A percentile compares a stretch with the other conserved stretches of the same genome.
Evolutionary conservation across 2,329 filamentous ascomycete species (phyloP).

Genomic region (Alternaria brassicicola): DNA sequence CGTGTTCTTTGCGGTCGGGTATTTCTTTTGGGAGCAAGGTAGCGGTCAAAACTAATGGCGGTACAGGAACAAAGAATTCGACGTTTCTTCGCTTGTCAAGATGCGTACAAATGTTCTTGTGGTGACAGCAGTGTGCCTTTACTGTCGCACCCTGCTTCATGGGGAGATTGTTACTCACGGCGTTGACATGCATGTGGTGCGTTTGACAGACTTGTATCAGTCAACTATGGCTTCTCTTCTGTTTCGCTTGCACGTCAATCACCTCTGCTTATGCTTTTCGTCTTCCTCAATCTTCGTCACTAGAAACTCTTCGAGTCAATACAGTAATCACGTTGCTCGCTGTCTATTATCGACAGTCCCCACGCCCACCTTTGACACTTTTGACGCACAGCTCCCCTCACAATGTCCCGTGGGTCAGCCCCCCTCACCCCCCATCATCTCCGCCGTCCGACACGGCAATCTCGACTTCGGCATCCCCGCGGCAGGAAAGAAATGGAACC

Average conservation of each 20-base stretch:
- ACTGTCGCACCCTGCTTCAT: too few species aligned
- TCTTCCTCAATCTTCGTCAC: neutral
- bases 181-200: neutral
- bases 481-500: neutral
- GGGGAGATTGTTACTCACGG: neutral
- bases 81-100: neutral
- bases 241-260: neutral
- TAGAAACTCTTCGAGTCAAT: neutral
- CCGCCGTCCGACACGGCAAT: neutral
- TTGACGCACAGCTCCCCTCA: too few species aligned
- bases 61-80: neutral
- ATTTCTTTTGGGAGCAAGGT: neutral
- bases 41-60: neutral
- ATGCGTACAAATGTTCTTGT: neutral
- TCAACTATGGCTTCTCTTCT: neutral
- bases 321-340: neutral
- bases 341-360: too few species aligned
- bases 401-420: neutral
- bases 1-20: neutral
- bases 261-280: neutral
- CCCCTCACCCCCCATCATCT: neutral
- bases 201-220: neutral
- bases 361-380: neutral
- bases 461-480: neutral
- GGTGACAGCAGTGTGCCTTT: too few species aligned